Evolutionary conservation across 106 monocot genomes (phyloP), one percentile per base, ranked within the genome.

Genomic region (Cymbidium sinense): DNA sequence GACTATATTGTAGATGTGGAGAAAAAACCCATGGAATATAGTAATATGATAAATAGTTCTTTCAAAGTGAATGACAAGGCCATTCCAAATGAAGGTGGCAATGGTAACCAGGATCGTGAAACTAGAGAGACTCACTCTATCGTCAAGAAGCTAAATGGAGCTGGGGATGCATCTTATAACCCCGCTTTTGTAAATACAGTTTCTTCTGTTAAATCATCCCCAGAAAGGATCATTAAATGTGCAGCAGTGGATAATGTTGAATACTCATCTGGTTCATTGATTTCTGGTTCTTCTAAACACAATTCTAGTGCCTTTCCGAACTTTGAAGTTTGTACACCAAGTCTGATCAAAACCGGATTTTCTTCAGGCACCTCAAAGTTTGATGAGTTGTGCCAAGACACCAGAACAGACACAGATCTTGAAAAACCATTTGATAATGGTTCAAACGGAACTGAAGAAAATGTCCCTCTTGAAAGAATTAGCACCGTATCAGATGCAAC

Each of bases 21-120:
- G 6, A 61, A 50, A 21, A 79, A 82, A 58, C 50, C 75, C 37
- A 50, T 52, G 17, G 43, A 36, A 70, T 77, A 33, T 64, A 75
- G 50, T 70, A 75, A 71, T 41, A 51, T 58, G 28, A 79, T 76
- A 7, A 73, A 79, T 76, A 74, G 64, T 80, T 52, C 64, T 77
- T 15, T 72, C 43, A 41, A 76, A 58, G 27, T 62, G 41, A 51
- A 35, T 43, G 15, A 67, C 29, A 33, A 17, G 3, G 25, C 25
- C 33, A 23, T 25, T 36, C 71, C 74, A 31, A 64, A 33, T 33
- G 51, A 64, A 74, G 21, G 25, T 34, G 50, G 51, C 11, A 10
- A 17, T 34, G 76, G 18, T 33, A 43, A 43, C 13, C n/a, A n/a
- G n/a, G 50, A 75, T 17, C 13, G 15, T 75, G 30, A 30, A 75